A percentile compares a stretch with the other conserved stretches of the same genome.
Conservation (phyloP, 345 rosid species). For the Eucalyptus cloeziana region DNA sequence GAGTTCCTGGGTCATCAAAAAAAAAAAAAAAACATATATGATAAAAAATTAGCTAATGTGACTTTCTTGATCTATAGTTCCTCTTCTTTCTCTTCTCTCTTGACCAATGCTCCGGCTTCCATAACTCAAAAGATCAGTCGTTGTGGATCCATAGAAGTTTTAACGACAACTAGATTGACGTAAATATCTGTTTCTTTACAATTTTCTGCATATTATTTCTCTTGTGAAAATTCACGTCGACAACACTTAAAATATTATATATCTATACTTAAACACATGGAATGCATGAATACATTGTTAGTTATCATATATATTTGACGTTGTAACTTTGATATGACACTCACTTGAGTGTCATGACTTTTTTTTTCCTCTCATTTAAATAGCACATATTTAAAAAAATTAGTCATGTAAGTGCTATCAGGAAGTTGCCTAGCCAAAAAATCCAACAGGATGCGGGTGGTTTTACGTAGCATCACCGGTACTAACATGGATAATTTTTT, state of each 20-base stretch:
- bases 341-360: not conserved
- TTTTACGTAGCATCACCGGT: too few relatives aligned
- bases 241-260: not conserved
- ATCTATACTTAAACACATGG: not conserved
- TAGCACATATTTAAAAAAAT: too few relatives aligned
- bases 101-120: too few relatives aligned
- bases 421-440: not conserved
- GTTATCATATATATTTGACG: not conserved
- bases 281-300: not conserved
- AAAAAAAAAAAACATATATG: not conserved
- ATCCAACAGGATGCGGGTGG: rapidly evolving
- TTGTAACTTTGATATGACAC: too few relatives aligned
- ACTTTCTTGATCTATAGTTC: too few relatives aligned
- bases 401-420: not conserved
- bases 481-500: too few relatives aligned
- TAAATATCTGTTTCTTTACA: not conserved
- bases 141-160: not conserved
- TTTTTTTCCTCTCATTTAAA: too few relatives aligned
- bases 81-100: too few relatives aligned
- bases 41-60: too few relatives aligned
- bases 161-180: not conserved
- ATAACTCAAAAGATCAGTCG: too few relatives aligned
- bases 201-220: not conserved
- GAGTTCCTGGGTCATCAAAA: too few relatives aligned
- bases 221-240: not conserved